Percentiles rank a stretch among this genome's conserved stretches.
Evolutionary conservation across 768 basidiomycete species (phyloP).

Genomic region (Suillus brevipes): DNA sequence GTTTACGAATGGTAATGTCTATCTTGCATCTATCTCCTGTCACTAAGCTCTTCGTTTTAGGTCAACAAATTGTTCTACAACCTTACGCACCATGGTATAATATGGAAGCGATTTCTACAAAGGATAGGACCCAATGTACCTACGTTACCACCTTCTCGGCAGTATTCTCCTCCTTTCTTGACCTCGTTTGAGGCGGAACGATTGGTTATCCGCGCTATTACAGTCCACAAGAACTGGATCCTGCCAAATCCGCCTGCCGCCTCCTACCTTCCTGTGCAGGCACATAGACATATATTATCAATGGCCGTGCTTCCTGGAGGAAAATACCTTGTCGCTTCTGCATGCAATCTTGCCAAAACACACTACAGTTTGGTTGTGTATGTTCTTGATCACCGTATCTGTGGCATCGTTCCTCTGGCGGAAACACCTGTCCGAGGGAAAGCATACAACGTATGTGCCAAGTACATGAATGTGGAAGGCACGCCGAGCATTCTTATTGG

Average conservation of each 20-base stretch:
- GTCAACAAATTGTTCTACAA: conserved; percentile 59
- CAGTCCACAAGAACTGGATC: conserved; percentile 62
- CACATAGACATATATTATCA: conserved; percentile 43
- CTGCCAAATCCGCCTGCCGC: conserved; percentile 36
- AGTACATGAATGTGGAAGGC: conserved; percentile 51
- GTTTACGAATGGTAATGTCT: conserved; percentile 34
- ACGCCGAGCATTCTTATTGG: conserved; percentile 56
- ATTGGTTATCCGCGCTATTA: conserved; percentile 58
- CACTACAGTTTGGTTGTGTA: conserved; percentile 55
- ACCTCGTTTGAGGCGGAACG: conserved; percentile 49
- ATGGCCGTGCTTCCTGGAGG: conserved; percentile 67
- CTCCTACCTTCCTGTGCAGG: conserved; percentile 25
- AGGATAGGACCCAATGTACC: conserved; percentile 57
- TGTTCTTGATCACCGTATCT: conserved; percentile 51
- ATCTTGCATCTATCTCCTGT: not conserved
- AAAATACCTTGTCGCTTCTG: conserved; percentile 65
- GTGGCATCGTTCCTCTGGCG: conserved; percentile 46
- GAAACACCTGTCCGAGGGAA: conserved; percentile 49
- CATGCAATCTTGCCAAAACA: conserved; percentile 42
- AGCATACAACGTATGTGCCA: conserved; percentile 59
- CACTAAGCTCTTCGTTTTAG: conserved; percentile 31
- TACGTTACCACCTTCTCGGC: conserved; percentile 59
- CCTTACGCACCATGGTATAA: conserved; percentile 64
- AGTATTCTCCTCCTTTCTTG: conserved; percentile 37
- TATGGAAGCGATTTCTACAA: conserved; percentile 67